Conservation (phyloP, 2,329 filamentous ascomycete genomes). For the Sporothrix pallida region DNA sequence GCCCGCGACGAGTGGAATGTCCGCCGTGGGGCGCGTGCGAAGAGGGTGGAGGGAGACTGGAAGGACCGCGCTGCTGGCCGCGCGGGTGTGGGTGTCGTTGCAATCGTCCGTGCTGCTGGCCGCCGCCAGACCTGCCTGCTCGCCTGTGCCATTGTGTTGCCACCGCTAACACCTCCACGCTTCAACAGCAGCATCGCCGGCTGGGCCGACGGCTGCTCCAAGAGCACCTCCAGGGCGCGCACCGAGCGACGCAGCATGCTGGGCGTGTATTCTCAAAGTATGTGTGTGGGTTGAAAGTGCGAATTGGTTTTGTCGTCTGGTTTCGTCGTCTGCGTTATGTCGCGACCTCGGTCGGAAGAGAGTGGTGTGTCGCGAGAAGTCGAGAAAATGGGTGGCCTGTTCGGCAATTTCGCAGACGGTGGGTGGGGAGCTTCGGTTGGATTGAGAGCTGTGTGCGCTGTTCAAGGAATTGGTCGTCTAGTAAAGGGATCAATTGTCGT, state of each 20-base stretch:
- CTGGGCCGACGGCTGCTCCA: conserved; percentile 22
- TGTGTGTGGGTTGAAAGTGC: background rate
- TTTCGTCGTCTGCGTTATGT: background rate
- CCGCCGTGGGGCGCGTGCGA: conserved; percentile 37
- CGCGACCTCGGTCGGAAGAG: background rate
- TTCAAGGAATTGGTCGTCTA: background rate
- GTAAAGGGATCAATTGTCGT: background rate
- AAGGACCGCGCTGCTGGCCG: background rate
- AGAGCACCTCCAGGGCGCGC: conserved; percentile 30
- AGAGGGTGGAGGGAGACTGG: background rate
- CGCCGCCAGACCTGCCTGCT: background rate
- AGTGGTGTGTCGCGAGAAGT: conserved; percentile 3
- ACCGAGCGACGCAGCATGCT: conserved; percentile 33
- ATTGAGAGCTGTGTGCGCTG: background rate
- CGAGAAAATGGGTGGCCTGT: background rate
- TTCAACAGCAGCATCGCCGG: conserved; percentile 22
- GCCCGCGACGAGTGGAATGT: conserved; percentile 43
- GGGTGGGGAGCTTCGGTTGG: background rate
- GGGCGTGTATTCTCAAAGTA: too few species aligned
- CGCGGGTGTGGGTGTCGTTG: background rate
- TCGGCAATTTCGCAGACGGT: background rate
- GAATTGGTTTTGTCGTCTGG: background rate
- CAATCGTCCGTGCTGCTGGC: background rate
- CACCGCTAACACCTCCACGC: conserved; percentile 5
- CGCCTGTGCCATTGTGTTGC: background rate